Base-by-base conservation (phyloP, 257 asterid genomes). In the Scutellaria galericulata region DNA sequence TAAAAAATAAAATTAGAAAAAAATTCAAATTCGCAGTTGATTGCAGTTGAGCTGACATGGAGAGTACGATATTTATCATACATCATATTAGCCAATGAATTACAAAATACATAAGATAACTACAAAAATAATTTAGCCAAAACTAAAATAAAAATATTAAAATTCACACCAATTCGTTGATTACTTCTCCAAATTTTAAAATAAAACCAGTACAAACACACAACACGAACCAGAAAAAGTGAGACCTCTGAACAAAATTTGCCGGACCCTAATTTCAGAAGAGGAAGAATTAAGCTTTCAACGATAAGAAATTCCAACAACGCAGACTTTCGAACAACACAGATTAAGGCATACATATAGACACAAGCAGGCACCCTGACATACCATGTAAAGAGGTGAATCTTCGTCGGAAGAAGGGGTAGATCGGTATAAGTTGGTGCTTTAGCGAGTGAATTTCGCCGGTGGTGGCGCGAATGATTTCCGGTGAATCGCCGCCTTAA, bases 401-500 rank as follows among this genome's bases (percentile, higher is more conserved):
- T 39, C 55, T 46, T 64, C 72, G 48, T 31, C 40, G 5, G 66
- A 10, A 45, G 80, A 13, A 20, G 71, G 24, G 35, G 67, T 7
- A 60, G 59, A 61, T 46, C 67, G n/a, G 73, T 67, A 13, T 56
- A 12, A 7, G 41, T 45, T 60, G 14, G 65, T 47, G 41, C 5
- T 8, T 18, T 4, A 7, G 78, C 31, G 70, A 5, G 68, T 58
- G 59, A 71, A 50, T 35, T 47, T 35, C 44, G 61, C 54, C 51
- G 66, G 68, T 73, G 46, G 75, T 75, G 80, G 88, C 84, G 84
- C 79, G 84, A 84, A 79, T 51, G 68, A 53, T 27, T 73, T 70
- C 11, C 31, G 10, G 76, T 56, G 75, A 68, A 54, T 68, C 76
- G 77, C 88, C 83, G 83, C 85, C 80, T 80, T 18, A 56, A 63